Evolutionary conservation across 768 basidiomycete genomes (phyloP).

Genomic region (Coprinellus aureogranulatus): DNA sequence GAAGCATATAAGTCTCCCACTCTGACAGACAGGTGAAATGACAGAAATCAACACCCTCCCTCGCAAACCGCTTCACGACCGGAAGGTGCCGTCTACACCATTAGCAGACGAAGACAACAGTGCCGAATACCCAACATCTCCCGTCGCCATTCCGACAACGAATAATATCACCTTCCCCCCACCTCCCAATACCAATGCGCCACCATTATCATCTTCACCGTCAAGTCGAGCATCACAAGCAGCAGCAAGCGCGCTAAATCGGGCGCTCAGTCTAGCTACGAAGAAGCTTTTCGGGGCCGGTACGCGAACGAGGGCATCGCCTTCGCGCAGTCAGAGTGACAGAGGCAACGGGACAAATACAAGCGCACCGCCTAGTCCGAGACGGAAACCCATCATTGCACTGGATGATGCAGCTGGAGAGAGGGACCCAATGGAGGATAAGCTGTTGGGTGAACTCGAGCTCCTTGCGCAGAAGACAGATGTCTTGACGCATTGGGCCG

Average conservation of each 20-base stretch:
- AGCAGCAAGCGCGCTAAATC: conserved; percentile 71
- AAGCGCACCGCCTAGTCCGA: conserved; percentile 52
- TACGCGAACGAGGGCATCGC: conserved; percentile 31
- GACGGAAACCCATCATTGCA: conserved; percentile 53
- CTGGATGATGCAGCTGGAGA: conserved; percentile 39
- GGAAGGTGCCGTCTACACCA: conserved; percentile 47
- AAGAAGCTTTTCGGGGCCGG: conserved; percentile 73
- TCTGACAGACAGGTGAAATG: too few relatives aligned
- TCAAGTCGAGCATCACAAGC: conserved; percentile 58
- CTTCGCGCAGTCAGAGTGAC: conserved; percentile 28
- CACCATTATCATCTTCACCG: conserved; percentile 66
- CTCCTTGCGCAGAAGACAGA: conserved; percentile 95
- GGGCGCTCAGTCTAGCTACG: conserved; percentile 76
- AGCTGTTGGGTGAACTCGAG: conserved; percentile 76
- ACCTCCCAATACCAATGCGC: conserved; percentile 55
- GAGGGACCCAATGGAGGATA: conserved; percentile 76
- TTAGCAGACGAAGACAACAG: conserved; percentile 41
- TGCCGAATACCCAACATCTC: conserved; percentile 32
- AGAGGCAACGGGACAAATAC: conserved; percentile 16
- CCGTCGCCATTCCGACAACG: conserved; percentile 7
- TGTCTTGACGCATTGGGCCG: conserved; percentile 90
- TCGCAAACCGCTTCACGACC: conserved; percentile 58
- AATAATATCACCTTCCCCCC: conserved; percentile 67
- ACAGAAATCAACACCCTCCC: conserved; percentile 65
- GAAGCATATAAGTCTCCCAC: too few relatives aligned